Evolutionary conservation across 2,329 filamentous ascomycete species (phyloP).

Genomic region (Esteya vermicola): DNA sequence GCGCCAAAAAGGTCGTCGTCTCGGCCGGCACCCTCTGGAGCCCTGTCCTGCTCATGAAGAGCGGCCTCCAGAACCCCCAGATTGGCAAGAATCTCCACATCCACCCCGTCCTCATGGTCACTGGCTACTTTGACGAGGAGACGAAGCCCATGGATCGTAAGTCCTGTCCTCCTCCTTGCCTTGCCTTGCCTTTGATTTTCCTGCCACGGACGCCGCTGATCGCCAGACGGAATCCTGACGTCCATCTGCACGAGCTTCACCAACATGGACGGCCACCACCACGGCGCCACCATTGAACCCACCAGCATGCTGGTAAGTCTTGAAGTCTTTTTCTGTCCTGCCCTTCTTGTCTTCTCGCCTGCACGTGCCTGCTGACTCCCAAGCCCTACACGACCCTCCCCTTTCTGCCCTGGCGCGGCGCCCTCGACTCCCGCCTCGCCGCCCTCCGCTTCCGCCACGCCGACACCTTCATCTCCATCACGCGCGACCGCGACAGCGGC

Average conservation of each 20-base stretch:
- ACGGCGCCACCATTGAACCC: slow-evolving; percentile 71
- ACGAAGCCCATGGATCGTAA: slow-evolving; percentile 52
- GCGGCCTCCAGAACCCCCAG: slow-evolving; percentile 64
- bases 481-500: slow-evolving; percentile 63
- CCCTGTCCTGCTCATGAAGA: slow-evolving; percentile 62
- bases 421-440: slow-evolving; percentile 58
- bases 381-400: slow-evolving; percentile 51
- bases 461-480: slow-evolving; percentile 58
- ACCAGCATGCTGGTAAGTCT: slow-evolving; percentile 49
- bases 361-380: slow-evolving; percentile 5
- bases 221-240: slow-evolving; percentile 59
- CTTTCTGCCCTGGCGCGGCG: slow-evolving; percentile 51
- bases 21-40: slow-evolving; percentile 63
- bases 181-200: neutral
- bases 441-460: slow-evolving; percentile 54
- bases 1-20: slow-evolving; percentile 69
- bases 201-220: neutral
- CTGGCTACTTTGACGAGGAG: slow-evolving; percentile 54
- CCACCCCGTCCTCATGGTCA: slow-evolving; percentile 53
- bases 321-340: neutral
- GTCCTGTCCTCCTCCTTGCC: slow-evolving; percentile 2
- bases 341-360: neutral
- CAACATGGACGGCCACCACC: slow-evolving; percentile 64
- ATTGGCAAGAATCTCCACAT: slow-evolving; percentile 72
- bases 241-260: slow-evolving; percentile 64